Evolutionary conservation across 1,284 basidiomycete genomes (phyloP), one percentile per base, ranked within the genome.

Genomic region (Ustilago curta): DNA sequence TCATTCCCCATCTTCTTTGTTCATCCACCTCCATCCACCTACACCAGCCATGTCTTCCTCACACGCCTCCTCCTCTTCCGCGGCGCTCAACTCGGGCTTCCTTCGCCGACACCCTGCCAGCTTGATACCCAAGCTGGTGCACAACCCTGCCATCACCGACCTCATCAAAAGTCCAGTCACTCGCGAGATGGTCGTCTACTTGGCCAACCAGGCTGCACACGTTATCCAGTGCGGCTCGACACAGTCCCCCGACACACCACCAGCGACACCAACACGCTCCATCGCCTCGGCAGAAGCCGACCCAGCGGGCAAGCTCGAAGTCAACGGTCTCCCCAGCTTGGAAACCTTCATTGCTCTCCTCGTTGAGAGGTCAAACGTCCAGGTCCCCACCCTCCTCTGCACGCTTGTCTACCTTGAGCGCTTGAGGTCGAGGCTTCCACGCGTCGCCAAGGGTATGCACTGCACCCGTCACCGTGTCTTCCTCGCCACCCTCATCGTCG

Each of bases 401-500:
- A 97, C 95, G 23, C 88, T 98, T 83, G 89, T 98, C 80, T 98
- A 96, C 87, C 91, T 98, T 65, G 93, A 97, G 78, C 90, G 96
- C 47, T 88, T 99, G 59, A 89, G 91, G 57, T 86, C 88, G 50
- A 92, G 92, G 82, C 88, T 98, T 49, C 93, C 95, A 11, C 88
- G 90, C 60, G 89, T 94, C 86, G 86, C 93, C 50, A 94, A 93
- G 88, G 95, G 95, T 54, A 91, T 95, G 88, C 90, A 92, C 25
- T 96, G 93, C 86, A 95, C 95, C 6, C 90, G 93, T 55, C 95
- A 97, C 85, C 92, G 96, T 52, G 92, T 98, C 72, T 97, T 99
- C 87, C 89, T 99, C 77, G 95, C 96, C 40, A 91, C 93, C 0
- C 90, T 98, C 81, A 98, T 99, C 86, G 93, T 95, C 52, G 92